phyloP scores from a whole-genome alignment of 2,329 filamentous ascomycete genomes.

The Alternaria sp. region DNA sequence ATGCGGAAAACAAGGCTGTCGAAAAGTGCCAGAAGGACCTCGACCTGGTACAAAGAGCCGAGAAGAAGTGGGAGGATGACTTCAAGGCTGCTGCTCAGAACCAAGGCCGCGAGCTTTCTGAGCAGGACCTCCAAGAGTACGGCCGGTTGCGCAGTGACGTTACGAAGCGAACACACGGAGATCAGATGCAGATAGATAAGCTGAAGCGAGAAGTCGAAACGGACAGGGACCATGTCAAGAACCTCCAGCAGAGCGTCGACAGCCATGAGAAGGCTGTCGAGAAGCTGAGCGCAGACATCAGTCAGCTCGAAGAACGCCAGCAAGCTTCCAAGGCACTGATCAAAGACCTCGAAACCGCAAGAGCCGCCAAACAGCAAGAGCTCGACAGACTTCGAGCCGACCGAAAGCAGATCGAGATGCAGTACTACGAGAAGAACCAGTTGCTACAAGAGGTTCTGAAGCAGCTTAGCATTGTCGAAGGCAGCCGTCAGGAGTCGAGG shows the following conservation, averaged over 20 bases:
- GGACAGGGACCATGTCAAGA: conserved; percentile 89
- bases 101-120: conserved; percentile 84
- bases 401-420: conserved; percentile 69
- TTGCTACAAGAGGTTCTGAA: conserved; percentile 84
- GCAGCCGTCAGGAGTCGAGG: conserved; percentile 82
- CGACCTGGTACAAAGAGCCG: conserved; percentile 84
- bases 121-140: conserved; percentile 88
- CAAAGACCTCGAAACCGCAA: conserved; percentile 76
- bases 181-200: conserved; percentile 84
- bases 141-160: conserved; percentile 84
- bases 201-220: conserved; percentile 89
- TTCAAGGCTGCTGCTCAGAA: conserved; percentile 86
- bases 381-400: conserved; percentile 68
- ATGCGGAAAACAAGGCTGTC: conserved; percentile 72
- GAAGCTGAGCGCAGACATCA: conserved; percentile 76
- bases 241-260: conserved; percentile 86
- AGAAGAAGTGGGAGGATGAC: conserved; percentile 85
- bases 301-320: conserved; percentile 73
- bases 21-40: conserved; percentile 82
- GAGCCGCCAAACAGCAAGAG: conserved; percentile 87
- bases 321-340: conserved; percentile 68
- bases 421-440: conserved; percentile 88
- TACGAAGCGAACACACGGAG: conserved; percentile 79
- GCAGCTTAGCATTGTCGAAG: conserved; percentile 84
- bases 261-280: conserved; percentile 75